Evolutionary conservation across 2,329 filamentous ascomycete genomes (phyloP), one percentile per base, ranked within the genome.

Genomic region (Nemania abortiva): DNA sequence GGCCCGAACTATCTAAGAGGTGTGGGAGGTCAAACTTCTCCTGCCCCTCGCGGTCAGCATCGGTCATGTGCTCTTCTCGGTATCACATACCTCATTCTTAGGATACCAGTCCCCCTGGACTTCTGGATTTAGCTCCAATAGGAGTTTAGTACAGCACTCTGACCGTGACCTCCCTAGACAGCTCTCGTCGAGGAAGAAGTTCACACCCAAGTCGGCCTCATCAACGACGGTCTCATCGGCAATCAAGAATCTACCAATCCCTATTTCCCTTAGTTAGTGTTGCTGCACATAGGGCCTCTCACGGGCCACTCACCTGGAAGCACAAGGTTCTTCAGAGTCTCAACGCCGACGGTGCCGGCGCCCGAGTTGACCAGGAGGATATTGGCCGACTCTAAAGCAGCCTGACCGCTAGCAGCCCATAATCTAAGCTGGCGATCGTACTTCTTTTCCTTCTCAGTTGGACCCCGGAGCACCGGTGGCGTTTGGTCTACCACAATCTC

Each of bases 301-400:
- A 49, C 7, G 18, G 45, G 27, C 31, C 6, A 18, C 80, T 63
- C 80, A 90, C 90, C 93, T 66, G 96, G 96, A 9, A 99, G 84
- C 2, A 99, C 93, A n/a, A 99, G 88, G 78, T 99, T 99, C 86
- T 99, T 99, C 70, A 99, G 87, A 0, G 95, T 91, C 81, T 99
- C 96, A 13, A 97, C 87, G 15, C 95, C 96, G 39, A 94, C 92
- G 1, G 94, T 92, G 10, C 95, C 95, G n/a, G 91, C 83, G 1
- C 94, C 92, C 0, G 92, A 93, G 81, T 97, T 98, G 69, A 99
- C 84, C 5, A 99, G 87, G 13, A 98, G 88, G n/a, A 99, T 91
- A 74, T 97, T 92, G 24, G 96, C 93, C 65, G 94, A 90, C 81
- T 99, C 97, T 1, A 99, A 86, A 18, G 95, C 95, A 73, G 91